Percentiles rank a stretch among this genome's conserved stretches.
phyloP scores from a whole-genome alignment of 2,329 filamentous ascomycete species.

The Hymenoscyphus salicellus region DNA sequence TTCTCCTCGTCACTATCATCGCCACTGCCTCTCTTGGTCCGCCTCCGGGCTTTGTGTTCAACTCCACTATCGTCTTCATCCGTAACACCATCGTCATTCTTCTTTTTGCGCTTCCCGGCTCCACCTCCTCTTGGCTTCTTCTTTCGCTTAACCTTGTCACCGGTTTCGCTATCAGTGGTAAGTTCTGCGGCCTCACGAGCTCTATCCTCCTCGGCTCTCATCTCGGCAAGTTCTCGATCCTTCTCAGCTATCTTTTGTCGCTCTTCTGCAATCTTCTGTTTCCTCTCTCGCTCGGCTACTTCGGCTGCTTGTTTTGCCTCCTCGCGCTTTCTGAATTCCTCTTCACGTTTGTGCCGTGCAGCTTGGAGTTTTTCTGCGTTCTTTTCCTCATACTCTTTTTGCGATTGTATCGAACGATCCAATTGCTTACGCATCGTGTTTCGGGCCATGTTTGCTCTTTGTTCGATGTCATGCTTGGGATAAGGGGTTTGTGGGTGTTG shows the following conservation, averaged over 20 bases:
- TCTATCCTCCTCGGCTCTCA: slow-evolving; percentile 68
- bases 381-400: slow-evolving; percentile 88
- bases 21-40: slow-evolving; percentile 27
- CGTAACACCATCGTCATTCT: slow-evolving; percentile 36
- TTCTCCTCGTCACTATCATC: slow-evolving; percentile 37
- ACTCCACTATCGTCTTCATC: slow-evolving; percentile 35
- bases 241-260: slow-evolving; percentile 75
- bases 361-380: slow-evolving; percentile 85
- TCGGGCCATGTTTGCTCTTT: slow-evolving; percentile 93
- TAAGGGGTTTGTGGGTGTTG: slow-evolving; percentile 72
- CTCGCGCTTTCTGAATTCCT: slow-evolving; percentile 73
- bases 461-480: slow-evolving; percentile 84
- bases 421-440: slow-evolving; percentile 94
- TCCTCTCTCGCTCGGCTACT: slow-evolving; percentile 68
- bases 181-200: slow-evolving; percentile 70
- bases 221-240: slow-evolving; percentile 69
- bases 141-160: slow-evolving; percentile 76
- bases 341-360: slow-evolving; percentile 75
- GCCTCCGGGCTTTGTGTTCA: slow-evolving; percentile 28
- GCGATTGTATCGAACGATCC: slow-evolving; percentile 76
- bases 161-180: slow-evolving; percentile 78
- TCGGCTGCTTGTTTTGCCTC: slow-evolving; percentile 68
- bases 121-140: slow-evolving; percentile 51
- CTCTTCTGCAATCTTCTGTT: slow-evolving; percentile 81
- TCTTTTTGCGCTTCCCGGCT: slow-evolving; percentile 43